Evolutionary conservation across 805 yeast genomes (phyloP), one percentile per base, ranked within the genome.

Genomic region (Cyberlindnera saturnus): DNA sequence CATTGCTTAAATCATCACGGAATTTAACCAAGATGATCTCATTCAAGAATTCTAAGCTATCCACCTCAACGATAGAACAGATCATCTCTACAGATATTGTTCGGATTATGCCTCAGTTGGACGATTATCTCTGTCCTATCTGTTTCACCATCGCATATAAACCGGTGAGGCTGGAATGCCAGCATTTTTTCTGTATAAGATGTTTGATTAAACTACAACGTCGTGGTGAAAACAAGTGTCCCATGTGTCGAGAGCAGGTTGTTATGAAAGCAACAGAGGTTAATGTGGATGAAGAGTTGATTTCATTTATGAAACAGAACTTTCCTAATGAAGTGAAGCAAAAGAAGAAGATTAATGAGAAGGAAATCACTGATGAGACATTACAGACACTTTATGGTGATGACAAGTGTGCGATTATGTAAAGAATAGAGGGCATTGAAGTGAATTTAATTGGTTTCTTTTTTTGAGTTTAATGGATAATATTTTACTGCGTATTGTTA

Each of bases 81-180:
- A 69, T 81, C 26, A 77, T 84, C 30, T 73, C 81, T 28, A 67
- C 66, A 19, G 68, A 77, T 20, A 60, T 84, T 15, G 59, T 84
- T 32, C 69, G 73, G 26, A 60, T 84, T 2, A 65, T 82, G 1
- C 93, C 93, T 2, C 90, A 82, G 57, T 62, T 85, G 5, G 90
- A 84, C 39, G 91, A 85, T 57, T 84, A 82, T 53, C 65, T 77
- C 2, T 84, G 93, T 56, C 87, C 90, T 1, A 77, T 84, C 9
- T 84, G 93, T 57, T 73, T 76, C 59, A 70, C 76, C 3, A 71
- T 84, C 37, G 88, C 89, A 0, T 84, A 73, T 63, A 81, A 82
- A 53, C 93, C 93, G 3, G 79, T 84, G 38, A 63, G 79, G 38
- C 64, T 84, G 14, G 63, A 61, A 9, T 84, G 93, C 59, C 73